A percentile compares a stretch with the other conserved stretches of the same genome.
Conservation (phyloP, 116 monocot genomes). For the Trichopus zeylanicus region DNA sequence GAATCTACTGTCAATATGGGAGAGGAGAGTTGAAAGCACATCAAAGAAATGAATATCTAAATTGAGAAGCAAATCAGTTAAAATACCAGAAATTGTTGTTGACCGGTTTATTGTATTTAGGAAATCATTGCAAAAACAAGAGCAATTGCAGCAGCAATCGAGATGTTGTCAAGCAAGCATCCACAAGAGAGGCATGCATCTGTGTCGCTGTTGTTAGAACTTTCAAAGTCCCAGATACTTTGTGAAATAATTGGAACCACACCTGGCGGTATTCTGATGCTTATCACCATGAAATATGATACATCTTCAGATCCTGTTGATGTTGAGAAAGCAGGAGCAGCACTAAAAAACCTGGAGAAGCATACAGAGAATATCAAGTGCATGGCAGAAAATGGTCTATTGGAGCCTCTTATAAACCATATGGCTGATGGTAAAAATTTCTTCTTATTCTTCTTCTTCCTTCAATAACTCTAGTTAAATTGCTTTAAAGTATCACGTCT, state of each 20-base stretch:
- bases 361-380: conserved; percentile 38
- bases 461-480: no score
- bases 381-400: conserved; percentile 60
- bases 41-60: no score
- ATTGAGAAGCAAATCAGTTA: no score
- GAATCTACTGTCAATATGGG: no score
- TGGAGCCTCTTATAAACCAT: conserved; percentile 57
- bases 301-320: conserved; percentile 18
- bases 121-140: conserved; percentile 35
- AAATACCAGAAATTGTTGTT: no score
- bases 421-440: conserved; percentile 40
- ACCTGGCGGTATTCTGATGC: conserved; percentile 34
- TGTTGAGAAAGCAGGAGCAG: conserved; percentile 34
- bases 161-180: conserved; percentile 50
- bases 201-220: conserved; percentile 48
- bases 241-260: conserved; percentile 36
- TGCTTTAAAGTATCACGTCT: no score
- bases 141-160: conserved; percentile 26
- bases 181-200: conserved; percentile 31
- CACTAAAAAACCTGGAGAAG: conserved; percentile 50
- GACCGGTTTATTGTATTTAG: conserved; percentile 16
- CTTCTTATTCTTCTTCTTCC: no score
- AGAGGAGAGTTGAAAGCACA: no score
- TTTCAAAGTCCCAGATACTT: conserved; percentile 34
- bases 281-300: conserved; percentile 42